These are phyloP conservation scores for Phoma sp. DNA, from an alignment of 2,329 filamentous ascomycete genomes.

Conservation along the genomic window DNA sequence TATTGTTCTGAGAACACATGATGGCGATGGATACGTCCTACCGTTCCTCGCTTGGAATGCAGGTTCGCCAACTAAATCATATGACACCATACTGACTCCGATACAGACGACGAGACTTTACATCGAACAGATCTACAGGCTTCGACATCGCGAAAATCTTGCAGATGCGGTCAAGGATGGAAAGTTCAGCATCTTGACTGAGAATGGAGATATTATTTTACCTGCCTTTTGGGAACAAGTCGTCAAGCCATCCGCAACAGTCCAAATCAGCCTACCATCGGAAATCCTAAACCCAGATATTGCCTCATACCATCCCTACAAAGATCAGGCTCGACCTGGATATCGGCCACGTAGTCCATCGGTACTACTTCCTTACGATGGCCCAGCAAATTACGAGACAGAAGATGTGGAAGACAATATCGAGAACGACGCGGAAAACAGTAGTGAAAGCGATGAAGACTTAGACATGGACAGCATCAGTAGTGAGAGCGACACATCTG, in stretches of 20 bases:
- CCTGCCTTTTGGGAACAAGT: slow-evolving; percentile 30
- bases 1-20: slow-evolving; percentile 2
- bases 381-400: background rate
- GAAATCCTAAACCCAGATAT: background rate
- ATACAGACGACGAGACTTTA: background rate
- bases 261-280: slow-evolving; percentile 13
- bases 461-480: background rate
- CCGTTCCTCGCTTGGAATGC: slow-evolving; percentile 8
- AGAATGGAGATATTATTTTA: slow-evolving; percentile 22
- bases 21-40: slow-evolving; percentile 10
- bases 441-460: background rate
- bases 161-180: slow-evolving; percentile 17
- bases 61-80: background rate
- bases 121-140: slow-evolving; percentile 8
- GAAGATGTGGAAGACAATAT: background rate
- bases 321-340: no score
- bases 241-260: slow-evolving; percentile 12
- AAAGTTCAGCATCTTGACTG: slow-evolving; percentile 23
- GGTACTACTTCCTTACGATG: background rate
- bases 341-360: background rate
- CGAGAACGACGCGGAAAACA: background rate
- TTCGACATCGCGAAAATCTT: background rate
- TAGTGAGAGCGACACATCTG: slow-evolving; percentile 7
- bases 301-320: background rate
- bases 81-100: background rate